Evolutionary conservation across 257 asterid genomes (phyloP), one percentile per base, ranked within the genome.

Genomic region (Paraleonurus japonicus): DNA sequence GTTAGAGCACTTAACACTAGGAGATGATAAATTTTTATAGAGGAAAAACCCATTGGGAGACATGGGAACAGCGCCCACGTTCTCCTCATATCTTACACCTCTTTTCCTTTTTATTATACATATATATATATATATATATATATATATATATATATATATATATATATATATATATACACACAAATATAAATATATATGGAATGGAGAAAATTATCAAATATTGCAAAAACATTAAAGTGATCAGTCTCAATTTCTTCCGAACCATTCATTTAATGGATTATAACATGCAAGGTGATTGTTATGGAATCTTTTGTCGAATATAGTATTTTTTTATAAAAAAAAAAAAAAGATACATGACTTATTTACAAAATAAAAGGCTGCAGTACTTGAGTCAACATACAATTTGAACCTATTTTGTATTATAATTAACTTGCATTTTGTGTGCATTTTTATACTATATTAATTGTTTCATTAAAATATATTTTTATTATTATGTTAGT

Each of bases 21-120:
- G 88, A 78, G 89, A 87, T 83, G 81, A 81, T 2, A 75, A 70
- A 70, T 39, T 67, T 68, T 85, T 78, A 83, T 68, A 59, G 74
- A 43, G 26, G 61, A 74, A 69, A 47, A 43, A 65, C 66, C 79
- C 61, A 74, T 75, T 81, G 80, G 88, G 88, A 80, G 90, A 82
- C 92, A 82, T 23, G 90, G 90, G 81, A 83, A 85, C 92, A 84
- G 83, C 74, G 75, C 91, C 96, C 97, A 91, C 93, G 96, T 91
- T 89, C 95, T 85, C 85, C 85, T 84, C 94, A 80, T 80, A 78
- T 69, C 78, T 77, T 45, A 20, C 66, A 69, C 75, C 64, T 43
- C 48, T 32, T 61, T 61, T 70, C 54, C 6, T 15, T 35, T 54
- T 53, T 55, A 9, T 3, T 55, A 20, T 54, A 54, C 12, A 22